Conservation (phyloP, 495 filamentous ascomycete species). For the Annulohypoxylon maeteangense region DNA sequence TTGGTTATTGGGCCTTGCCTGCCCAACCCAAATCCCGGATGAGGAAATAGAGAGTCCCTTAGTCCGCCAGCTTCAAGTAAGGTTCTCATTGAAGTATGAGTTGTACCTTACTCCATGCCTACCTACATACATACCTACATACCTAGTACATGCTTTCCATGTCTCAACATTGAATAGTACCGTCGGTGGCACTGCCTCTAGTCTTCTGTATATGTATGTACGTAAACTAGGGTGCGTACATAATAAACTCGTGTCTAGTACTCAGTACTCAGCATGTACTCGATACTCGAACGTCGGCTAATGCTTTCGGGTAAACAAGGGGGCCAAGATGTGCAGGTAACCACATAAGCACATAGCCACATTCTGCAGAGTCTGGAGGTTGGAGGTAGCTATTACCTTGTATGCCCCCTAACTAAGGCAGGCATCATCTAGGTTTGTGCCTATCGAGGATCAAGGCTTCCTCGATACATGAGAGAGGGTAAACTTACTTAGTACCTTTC, state of each 20-base stretch:
- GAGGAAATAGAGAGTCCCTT: background rate
- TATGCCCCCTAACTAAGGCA: background rate
- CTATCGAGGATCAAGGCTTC: conserved; percentile 2
- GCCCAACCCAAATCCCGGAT: conserved; percentile 32
- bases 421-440: background rate
- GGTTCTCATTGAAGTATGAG: background rate
- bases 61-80: background rate
- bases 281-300: conserved; percentile 18
- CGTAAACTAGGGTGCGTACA: background rate
- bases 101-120: background rate
- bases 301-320: conserved; percentile 32
- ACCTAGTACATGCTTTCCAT: background rate
- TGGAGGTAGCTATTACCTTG: background rate
- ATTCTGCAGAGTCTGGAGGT: background rate
- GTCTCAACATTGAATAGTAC: background rate
- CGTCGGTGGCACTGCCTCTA: background rate
- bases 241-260: background rate
- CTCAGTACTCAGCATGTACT: background rate
- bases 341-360: background rate
- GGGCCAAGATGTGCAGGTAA: conserved; percentile 9
- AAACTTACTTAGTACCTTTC: too few species aligned
- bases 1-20: conserved; percentile 29
- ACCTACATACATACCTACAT: background rate
- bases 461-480: background rate
- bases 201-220: too few species aligned